A percentile compares a stretch with the other conserved stretches of the same genome.
Conservation (phyloP, 2,329 filamentous ascomycete species). For the Xylariaceae sp. region DNA sequence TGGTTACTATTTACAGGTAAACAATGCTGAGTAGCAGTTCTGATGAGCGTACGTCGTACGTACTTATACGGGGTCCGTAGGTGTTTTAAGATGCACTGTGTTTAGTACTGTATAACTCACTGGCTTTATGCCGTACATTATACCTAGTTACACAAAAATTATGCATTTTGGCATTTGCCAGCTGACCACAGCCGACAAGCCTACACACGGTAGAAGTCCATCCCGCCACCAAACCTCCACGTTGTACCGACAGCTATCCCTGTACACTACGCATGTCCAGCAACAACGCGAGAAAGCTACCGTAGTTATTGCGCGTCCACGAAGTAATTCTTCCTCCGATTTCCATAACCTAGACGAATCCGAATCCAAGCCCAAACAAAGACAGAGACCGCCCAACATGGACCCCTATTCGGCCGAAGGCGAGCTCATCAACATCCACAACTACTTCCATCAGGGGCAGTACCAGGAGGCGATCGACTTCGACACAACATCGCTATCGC, state of each 20-base stretch:
- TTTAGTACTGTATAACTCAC: no score
- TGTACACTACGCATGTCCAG: background rate
- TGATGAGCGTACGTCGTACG: no score
- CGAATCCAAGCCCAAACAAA: background rate
- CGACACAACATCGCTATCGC: constrained; percentile 72
- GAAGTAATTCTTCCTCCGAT: background rate
- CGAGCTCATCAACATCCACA: constrained; percentile 68
- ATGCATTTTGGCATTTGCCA: no score
- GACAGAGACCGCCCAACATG: constrained; percentile 41
- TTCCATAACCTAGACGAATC: background rate
- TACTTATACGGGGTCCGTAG: no score
- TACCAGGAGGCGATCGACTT: constrained; percentile 84
- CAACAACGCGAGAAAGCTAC: background rate
- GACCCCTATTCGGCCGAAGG: constrained; percentile 68
- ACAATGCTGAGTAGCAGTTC: no score
- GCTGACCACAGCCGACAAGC: no score
- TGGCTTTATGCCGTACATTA: no score
- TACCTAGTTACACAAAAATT: no score
- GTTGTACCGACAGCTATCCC: background rate
- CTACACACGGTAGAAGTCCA: background rate
- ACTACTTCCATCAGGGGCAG: constrained; percentile 73
- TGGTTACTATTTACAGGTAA: no score
- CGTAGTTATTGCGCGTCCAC: background rate
- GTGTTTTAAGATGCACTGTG: no score
- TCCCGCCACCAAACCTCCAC: constrained; percentile 6